These are phyloP conservation scores for Saccharomycopsis sp. DNA, from an alignment of 805 yeast genomes.

Conservation along the genomic window DNA sequence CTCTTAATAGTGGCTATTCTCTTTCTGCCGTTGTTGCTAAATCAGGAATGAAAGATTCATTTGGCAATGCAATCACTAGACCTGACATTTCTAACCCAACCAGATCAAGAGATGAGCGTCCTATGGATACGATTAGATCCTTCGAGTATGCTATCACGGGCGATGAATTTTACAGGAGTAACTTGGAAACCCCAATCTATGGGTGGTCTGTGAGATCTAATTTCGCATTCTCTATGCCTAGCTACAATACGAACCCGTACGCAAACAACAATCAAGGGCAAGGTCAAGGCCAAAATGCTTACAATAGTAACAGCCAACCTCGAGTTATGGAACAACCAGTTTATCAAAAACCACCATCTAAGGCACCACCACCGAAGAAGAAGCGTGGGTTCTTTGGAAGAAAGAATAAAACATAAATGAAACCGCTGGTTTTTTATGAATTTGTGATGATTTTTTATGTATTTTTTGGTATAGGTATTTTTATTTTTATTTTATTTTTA, in stretches of 20 bases:
- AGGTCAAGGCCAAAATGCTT: neutral
- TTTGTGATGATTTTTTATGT: no score
- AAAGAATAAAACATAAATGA: constrained; percentile 40
- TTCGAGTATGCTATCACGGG: constrained; percentile 94
- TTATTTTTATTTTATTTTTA: no score
- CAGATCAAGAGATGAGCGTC: constrained; percentile 89
- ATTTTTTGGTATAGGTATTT: no score
- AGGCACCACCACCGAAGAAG: constrained; percentile 50
- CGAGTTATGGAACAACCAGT: constrained; percentile 34
- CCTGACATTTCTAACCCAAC: constrained; percentile 94
- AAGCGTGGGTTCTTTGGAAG: constrained; percentile 77
- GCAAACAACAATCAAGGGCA: no score
- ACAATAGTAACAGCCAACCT: constrained; percentile 21
- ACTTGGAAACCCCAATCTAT: constrained; percentile 66
- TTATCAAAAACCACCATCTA: constrained; percentile 45
- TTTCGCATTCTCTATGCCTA: constrained; percentile 49
- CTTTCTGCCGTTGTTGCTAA: constrained; percentile 31
- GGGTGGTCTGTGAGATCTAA: constrained; percentile 83
- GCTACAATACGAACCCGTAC: constrained; percentile 22
- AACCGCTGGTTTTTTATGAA: no score
- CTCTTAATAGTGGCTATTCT: constrained; percentile 1
- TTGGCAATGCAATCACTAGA: constrained; percentile 71
- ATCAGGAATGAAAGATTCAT: constrained; percentile 65
- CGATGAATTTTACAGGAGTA: constrained; percentile 69
- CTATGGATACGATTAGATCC: constrained; percentile 88